phyloP scores from a whole-genome alignment of 768 basidiomycete species.

The Calocera viscosa region DNA sequence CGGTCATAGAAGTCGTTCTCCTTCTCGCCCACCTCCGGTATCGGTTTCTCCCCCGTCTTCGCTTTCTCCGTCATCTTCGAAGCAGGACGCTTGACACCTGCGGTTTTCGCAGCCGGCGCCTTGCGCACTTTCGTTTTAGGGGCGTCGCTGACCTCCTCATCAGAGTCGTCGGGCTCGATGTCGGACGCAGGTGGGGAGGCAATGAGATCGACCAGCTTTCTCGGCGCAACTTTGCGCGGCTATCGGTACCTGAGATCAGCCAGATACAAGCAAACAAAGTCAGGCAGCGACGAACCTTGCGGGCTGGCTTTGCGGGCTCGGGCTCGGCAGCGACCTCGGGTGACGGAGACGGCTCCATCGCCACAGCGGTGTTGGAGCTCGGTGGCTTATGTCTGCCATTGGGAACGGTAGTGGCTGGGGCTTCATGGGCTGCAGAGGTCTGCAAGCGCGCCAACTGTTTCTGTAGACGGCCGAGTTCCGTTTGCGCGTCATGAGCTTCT shows the following conservation, averaged over 20 bases:
- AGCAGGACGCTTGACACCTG: background rate
- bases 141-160: background rate
- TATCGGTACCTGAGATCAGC: background rate
- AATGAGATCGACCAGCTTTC: background rate
- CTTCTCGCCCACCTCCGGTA: background rate
- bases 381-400: background rate
- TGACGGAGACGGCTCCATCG: too few species aligned
- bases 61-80: background rate
- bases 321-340: background rate
- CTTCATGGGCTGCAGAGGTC: background rate
- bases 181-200: background rate
- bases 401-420: background rate
- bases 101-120: background rate
- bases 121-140: background rate
- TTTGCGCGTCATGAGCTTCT: constrained; percentile 1
- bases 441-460: background rate
- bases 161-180: background rate
- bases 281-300: background rate
- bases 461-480: background rate
- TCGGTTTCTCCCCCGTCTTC: background rate
- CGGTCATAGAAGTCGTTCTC: background rate
- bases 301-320: background rate
- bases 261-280: background rate
- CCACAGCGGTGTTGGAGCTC: background rate
- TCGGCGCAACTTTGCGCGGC: background rate